These are phyloP conservation scores for Chlamydomonas reinhardtii DNA, from an alignment of 163 green algal species.

Conservation along the genomic window DNA sequence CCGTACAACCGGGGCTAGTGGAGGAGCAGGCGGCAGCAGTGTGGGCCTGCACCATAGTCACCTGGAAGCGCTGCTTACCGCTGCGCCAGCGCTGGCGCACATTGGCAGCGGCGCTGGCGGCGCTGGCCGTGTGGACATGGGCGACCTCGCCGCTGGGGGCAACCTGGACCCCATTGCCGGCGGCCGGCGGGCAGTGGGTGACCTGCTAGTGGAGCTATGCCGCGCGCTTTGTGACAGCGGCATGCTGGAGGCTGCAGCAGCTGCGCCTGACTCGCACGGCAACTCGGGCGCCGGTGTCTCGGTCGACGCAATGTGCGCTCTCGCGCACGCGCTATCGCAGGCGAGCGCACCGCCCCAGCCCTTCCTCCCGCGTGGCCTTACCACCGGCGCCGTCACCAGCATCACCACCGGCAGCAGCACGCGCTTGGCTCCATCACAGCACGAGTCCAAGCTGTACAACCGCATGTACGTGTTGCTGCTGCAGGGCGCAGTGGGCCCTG, in stretches of 20 bases:
- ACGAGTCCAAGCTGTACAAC: too few species aligned
- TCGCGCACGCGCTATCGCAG: slow-evolving; percentile 19
- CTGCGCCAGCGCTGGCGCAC: neutral
- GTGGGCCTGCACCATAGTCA: neutral
- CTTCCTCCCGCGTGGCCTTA: neutral
- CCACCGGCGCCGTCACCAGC: neutral
- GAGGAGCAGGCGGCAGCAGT: neutral
- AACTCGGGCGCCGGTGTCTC: neutral
- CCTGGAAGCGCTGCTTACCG: neutral
- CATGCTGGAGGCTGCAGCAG: neutral
- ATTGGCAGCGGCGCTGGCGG: neutral
- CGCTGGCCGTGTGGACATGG: too few species aligned
- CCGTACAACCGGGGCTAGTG: too few species aligned
- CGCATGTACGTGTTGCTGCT: too few species aligned
- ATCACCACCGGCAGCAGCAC: neutral
- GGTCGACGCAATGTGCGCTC: neutral
- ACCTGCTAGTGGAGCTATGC: slow-evolving; percentile 2
- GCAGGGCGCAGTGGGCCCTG: neutral
- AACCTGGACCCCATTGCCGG: too few species aligned
- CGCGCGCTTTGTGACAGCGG: neutral
- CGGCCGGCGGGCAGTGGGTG: neutral
- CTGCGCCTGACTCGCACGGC: neutral
- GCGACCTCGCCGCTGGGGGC: neutral
- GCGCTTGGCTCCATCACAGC: too few species aligned
- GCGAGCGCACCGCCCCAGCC: too few species aligned